Percentiles rank a stretch among this genome's conserved stretches.
phyloP scores from a whole-genome alignment of 345 rosid species.

The Firmiana major region DNA sequence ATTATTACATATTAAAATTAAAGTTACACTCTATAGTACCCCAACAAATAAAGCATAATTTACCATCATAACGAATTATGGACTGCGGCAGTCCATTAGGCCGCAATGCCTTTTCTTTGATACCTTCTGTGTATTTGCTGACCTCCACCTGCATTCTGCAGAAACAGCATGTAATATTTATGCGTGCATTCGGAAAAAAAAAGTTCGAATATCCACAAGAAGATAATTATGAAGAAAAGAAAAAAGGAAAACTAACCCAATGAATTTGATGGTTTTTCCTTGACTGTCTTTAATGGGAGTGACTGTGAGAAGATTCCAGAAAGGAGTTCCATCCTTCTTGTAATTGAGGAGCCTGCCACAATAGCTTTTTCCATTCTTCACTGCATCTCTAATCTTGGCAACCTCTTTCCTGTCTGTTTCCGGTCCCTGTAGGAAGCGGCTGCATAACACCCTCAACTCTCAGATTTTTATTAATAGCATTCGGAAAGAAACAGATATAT shows the following conservation, averaged over 20 bases:
- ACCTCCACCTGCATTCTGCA: constrained; percentile 99
- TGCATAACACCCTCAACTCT: constrained; percentile 27
- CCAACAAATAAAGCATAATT: constrained; percentile 4
- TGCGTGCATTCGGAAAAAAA: background rate
- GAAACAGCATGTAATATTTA: background rate
- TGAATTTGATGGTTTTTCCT: constrained; percentile 83
- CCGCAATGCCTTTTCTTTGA: constrained; percentile 62
- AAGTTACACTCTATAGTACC: background rate
- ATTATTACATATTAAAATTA: background rate
- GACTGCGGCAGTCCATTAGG: constrained; percentile 90
- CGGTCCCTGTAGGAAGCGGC: constrained; percentile 95
- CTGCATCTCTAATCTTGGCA: constrained; percentile 69
- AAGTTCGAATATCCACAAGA: background rate
- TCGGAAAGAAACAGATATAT: too few species aligned
- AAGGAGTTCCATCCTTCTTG: constrained; percentile 87
- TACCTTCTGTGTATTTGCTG: constrained; percentile 92
- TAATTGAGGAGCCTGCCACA: constrained; percentile 92
- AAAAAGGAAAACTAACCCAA: constrained; percentile 50
- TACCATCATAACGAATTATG: constrained; percentile 88
- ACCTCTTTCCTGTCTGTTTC: constrained; percentile 79
- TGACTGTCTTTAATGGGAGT: constrained; percentile 82
- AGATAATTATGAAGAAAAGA: background rate
- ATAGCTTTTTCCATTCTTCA: constrained; percentile 67
- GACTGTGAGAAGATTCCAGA: constrained; percentile 96
- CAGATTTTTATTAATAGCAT: constrained; percentile 2